A percentile compares a stretch with the other conserved stretches of the same genome.
Conservation (phyloP, 345 rosid species). For the Firmiana major region DNA sequence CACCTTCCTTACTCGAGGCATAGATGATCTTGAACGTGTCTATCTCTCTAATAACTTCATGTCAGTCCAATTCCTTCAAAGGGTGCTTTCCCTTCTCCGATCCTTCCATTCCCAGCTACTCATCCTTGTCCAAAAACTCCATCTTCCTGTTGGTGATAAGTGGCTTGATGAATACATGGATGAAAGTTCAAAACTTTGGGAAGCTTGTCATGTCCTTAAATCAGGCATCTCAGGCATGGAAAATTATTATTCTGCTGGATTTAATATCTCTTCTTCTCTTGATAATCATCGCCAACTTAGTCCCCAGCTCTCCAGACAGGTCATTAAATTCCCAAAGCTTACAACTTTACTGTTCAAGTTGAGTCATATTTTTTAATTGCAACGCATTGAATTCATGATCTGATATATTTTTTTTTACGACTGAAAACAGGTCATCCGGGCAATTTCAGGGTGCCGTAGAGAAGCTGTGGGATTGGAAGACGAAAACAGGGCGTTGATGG, state of each 20-base stretch:
- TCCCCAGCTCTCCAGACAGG: slow-evolving; percentile 78
- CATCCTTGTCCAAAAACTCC: slow-evolving; percentile 79
- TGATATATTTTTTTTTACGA: neutral
- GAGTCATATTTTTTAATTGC: neutral
- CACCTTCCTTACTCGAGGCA: slow-evolving; percentile 66
- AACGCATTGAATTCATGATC: slow-evolving; percentile 1
- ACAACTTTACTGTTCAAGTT: neutral
- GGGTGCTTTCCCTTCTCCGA: slow-evolving; percentile 64
- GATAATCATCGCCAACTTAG: slow-evolving; percentile 59
- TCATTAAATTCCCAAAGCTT: slow-evolving; percentile 5
- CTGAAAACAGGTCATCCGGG: slow-evolving; percentile 59
- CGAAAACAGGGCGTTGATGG: slow-evolving; percentile 75
- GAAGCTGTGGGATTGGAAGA: slow-evolving; percentile 79
- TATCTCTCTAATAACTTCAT: slow-evolving; percentile 65
- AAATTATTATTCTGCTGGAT: slow-evolving; percentile 60
- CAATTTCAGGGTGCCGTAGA: slow-evolving; percentile 65
- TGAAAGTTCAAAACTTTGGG: slow-evolving; percentile 95
- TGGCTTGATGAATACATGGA: slow-evolving; percentile 99
- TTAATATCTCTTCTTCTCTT: slow-evolving; percentile 52
- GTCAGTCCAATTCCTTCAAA: slow-evolving; percentile 80
- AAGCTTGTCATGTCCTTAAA: slow-evolving; percentile 84
- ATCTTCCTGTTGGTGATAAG: slow-evolving; percentile 87
- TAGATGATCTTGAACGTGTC: slow-evolving; percentile 86
- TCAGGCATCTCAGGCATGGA: slow-evolving; percentile 76
- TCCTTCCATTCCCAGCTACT: slow-evolving; percentile 84